phyloP scores from a whole-genome alignment of 495 filamentous ascomycete genomes.

The Pseudotulostoma volvatum region DNA sequence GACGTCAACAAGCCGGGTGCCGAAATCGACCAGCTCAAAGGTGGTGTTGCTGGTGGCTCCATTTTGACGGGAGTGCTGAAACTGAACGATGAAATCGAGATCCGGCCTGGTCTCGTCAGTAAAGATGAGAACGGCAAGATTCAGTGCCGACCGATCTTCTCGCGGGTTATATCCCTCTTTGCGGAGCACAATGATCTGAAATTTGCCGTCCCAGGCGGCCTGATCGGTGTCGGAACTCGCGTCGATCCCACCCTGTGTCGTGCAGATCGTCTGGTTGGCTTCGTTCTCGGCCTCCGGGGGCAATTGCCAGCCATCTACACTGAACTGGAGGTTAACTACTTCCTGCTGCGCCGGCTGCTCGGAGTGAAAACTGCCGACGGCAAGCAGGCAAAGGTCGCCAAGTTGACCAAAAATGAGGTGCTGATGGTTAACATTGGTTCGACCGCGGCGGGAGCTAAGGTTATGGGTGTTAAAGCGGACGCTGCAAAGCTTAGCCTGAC shows the following conservation, averaged over 20 bases:
- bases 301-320: conserved; percentile 86
- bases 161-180: conserved; percentile 82
- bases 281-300: conserved; percentile 89
- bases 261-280: conserved; percentile 95
- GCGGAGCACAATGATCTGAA: conserved; percentile 96
- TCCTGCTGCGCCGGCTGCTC: conserved; percentile 78
- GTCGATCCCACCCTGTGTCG: conserved; percentile 95
- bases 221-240: conserved; percentile 92
- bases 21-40: conserved; percentile 98
- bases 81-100: conserved; percentile 94
- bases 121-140: conserved; percentile 87
- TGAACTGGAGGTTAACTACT: conserved; percentile 98
- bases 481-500: conserved; percentile 81
- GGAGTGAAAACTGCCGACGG: conserved; percentile 97
- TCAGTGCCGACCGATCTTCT: conserved; percentile 92
- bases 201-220: conserved; percentile 89
- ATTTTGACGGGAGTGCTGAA: conserved; percentile 93
- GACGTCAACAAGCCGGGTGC: conserved; percentile 99
- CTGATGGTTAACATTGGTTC: conserved; percentile 98
- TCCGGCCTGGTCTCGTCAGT: conserved; percentile 86
- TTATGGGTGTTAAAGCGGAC: conserved; percentile 91
- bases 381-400: conserved; percentile 97
- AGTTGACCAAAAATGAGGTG: conserved; percentile 93
- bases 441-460: conserved; percentile 89
- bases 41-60: conserved; percentile 92